Conservation (phyloP, 805 yeast species). For the Wickerhamomyces chambardii region DNA sequence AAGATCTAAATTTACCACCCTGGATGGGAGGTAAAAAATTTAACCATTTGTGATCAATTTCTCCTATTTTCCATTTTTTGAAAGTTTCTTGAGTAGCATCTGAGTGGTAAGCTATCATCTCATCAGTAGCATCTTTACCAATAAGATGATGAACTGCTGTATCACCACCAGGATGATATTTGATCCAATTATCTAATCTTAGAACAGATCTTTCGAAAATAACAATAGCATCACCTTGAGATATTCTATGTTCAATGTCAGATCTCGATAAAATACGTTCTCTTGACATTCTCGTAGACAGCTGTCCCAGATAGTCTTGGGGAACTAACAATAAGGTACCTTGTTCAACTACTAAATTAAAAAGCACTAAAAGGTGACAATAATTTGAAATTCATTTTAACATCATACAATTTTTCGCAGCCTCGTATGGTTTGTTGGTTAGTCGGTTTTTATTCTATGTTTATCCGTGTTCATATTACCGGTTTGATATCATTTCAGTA, state of each 20-base stretch:
- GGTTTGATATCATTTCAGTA: no score
- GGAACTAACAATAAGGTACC: no score
- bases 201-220: constrained; percentile 55
- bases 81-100: constrained; percentile 46
- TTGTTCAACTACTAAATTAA: no score
- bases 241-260: constrained; percentile 51
- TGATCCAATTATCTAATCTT: constrained; percentile 62
- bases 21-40: constrained; percentile 84
- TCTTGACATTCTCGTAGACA: no score
- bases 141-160: constrained; percentile 77
- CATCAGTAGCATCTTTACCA: constrained; percentile 88
- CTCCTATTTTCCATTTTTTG: constrained; percentile 55
- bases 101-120: constrained; percentile 77
- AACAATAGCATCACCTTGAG: constrained; percentile 61
- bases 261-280: constrained; percentile 23
- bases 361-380: no score
- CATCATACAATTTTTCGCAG: no score
- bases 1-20: constrained; percentile 47
- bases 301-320: no score
- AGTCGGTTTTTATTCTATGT: no score
- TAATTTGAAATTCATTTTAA: no score
- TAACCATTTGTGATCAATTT: constrained; percentile 55
- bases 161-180: constrained; percentile 82
- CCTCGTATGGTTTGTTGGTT: no score
- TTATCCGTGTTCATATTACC: no score